A percentile compares a stretch with the other conserved stretches of the same genome.
Conservation (phyloP, 345 rosid genomes). For the Combretum micranthum region DNA sequence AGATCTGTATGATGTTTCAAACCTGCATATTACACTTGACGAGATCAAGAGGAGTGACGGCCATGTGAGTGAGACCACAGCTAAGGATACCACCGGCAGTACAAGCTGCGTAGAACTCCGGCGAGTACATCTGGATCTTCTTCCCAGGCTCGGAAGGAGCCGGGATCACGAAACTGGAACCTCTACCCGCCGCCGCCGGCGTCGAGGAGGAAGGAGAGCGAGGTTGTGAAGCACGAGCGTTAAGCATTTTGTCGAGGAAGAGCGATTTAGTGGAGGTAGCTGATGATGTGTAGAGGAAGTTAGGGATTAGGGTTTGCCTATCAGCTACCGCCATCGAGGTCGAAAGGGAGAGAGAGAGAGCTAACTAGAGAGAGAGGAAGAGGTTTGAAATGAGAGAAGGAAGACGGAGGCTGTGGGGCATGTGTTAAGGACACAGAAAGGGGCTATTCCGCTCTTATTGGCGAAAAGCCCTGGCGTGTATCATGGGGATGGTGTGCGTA, state of each 20-base stretch:
- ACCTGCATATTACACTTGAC: slow-evolving; percentile 99
- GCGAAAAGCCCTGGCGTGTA: no score
- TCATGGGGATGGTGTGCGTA: no score
- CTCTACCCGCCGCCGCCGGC: slow-evolving; percentile 5
- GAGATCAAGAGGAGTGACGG: slow-evolving; percentile 90
- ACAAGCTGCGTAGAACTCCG: slow-evolving; percentile 73
- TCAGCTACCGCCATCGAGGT: slow-evolving; percentile 38
- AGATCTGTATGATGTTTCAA: neutral
- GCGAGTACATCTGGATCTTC: slow-evolving; percentile 75
- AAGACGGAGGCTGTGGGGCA: no score
- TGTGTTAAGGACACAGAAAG: no score
- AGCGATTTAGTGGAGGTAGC: slow-evolving; percentile 19
- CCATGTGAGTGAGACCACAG: slow-evolving; percentile 83
- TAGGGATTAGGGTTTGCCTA: slow-evolving; percentile 53
- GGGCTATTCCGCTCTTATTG: no score
- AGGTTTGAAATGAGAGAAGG: neutral
- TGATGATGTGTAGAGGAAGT: slow-evolving; percentile 55
- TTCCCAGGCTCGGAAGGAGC: slow-evolving; percentile 55
- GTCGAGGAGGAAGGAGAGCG: neutral
- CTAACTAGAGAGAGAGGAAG: neutral
- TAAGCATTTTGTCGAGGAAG: slow-evolving; percentile 20
- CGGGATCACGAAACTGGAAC: slow-evolving; percentile 27
- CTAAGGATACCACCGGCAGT: slow-evolving; percentile 63
- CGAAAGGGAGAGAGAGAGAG: neutral
- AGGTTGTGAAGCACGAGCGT: slow-evolving; percentile 11